Evolutionary conservation across 805 yeast species (phyloP), one percentile per base, ranked within the genome.

Genomic region (Candida namnaoensis): DNA sequence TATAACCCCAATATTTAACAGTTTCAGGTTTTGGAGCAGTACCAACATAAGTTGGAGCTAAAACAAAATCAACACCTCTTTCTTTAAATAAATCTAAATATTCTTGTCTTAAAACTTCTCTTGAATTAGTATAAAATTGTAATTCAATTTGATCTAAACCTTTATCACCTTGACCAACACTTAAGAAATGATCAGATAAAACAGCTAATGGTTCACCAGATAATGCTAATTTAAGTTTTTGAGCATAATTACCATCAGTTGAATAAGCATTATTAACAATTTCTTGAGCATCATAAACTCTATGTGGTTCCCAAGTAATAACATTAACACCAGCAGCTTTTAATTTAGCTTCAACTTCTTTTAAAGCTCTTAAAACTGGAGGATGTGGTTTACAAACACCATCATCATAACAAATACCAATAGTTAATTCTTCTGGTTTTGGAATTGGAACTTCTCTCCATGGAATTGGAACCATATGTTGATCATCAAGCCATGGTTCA

Each of bases 1-100:
- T 82, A 66, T 85, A 85, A 4, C 87, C 81, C 87, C 88, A 82
- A 60, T 79, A 80, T 57, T 71, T 74, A 5, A 80, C 72, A 42
- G 71, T 66, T 38, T 71, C 76, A 23, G 79, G 72, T 39, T 68
- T 68, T 25, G 85, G 83, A 11, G 88, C 84, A 39, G 78, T 80
- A 47, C 80, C 79, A 43, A 71, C 71, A 58, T 78, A 76, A 13
- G 76, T 69, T 39, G 88, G 87, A 43, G 80, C 70, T 35, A 82
- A 57, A 45, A 82, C 71, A 53, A 80, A 72, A 52, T 82, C 88
- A 38, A 80, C 66, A 42, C 68, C 67, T 51, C 74, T 64, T 24
- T 72, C 58, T 45, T 71, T 65, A 52, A 80, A 65, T 54, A 59
- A 71, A 42, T 69, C 66, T 40, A 67, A 64, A 55, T 79, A 80